Evolutionary conservation across 2,329 filamentous ascomycete species (phyloP).

Genomic region (Beauveria sp.): DNA sequence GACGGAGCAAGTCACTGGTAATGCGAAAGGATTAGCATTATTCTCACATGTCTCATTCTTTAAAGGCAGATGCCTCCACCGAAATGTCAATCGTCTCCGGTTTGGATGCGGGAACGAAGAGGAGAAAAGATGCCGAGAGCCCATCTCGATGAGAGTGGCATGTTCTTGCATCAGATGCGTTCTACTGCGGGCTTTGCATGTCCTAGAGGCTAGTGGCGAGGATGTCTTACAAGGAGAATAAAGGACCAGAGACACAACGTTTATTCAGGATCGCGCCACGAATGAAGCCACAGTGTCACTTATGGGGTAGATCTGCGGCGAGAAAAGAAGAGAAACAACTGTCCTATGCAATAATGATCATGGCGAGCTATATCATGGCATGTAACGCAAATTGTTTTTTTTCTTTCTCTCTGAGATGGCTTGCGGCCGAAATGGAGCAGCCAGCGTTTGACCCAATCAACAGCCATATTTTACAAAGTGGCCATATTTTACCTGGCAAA

Average conservation of each 20-base stretch:
- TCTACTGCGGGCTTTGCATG: neutral
- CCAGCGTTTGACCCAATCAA: neutral
- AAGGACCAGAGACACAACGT: neutral
- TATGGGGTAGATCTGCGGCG: neutral
- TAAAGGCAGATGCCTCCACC: neutral
- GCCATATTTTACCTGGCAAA: slow-evolving; percentile 4
- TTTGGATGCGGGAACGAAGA: neutral
- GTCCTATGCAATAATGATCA: neutral
- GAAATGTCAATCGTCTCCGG: neutral
- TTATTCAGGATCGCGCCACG: slow-evolving; percentile 3
- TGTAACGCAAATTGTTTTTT: neutral
- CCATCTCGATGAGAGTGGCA: neutral
- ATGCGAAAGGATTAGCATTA: neutral
- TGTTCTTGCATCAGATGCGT: neutral
- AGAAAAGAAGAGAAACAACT: neutral
- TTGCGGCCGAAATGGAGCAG: neutral
- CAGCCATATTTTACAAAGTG: neutral
- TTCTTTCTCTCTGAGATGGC: neutral
- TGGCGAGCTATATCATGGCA: neutral
- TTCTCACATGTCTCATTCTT: neutral
- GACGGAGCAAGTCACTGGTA: neutral
- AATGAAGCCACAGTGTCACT: neutral
- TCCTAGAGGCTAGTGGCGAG: neutral
- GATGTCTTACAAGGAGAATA: neutral
- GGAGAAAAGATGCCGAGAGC: neutral